phyloP scores from a whole-genome alignment of 73 alveolate genomes.

The Breviolum minutum region DNA sequence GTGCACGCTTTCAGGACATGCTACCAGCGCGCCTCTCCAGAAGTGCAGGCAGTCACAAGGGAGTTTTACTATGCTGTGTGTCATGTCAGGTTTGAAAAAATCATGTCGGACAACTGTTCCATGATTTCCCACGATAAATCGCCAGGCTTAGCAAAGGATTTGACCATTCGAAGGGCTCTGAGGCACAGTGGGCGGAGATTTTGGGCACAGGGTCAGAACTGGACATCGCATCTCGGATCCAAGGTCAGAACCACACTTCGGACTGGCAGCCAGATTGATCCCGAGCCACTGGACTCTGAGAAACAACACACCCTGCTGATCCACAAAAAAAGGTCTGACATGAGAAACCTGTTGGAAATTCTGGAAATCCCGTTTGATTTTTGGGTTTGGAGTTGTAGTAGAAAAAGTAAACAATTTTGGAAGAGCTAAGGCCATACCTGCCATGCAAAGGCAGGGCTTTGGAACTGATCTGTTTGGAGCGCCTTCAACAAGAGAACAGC shows the following conservation, averaged over 20 bases:
- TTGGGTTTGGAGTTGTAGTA: too few relatives aligned
- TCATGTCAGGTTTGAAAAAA: too few relatives aligned
- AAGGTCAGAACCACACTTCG: background rate
- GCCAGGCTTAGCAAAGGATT: slow-evolving; percentile 26
- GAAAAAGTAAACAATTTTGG: background rate
- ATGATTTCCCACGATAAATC: background rate
- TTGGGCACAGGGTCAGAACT: too few relatives aligned
- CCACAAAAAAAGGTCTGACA: too few relatives aligned
- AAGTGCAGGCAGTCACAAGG: background rate
- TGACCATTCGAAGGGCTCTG: slow-evolving; percentile 15
- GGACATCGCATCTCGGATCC: background rate
- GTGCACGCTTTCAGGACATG: background rate
- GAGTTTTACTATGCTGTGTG: background rate
- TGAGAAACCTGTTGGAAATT: too few relatives aligned
- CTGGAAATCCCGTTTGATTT: too few relatives aligned
- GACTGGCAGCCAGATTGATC: slow-evolving; percentile 18
- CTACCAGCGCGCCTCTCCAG: slow-evolving; percentile 26
- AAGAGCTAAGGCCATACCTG: background rate
- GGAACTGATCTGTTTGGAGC: too few relatives aligned
- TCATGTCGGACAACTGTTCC: too few relatives aligned
- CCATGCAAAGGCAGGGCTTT: slow-evolving; percentile 2
- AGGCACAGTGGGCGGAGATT: background rate
- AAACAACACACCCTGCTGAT: too few relatives aligned
- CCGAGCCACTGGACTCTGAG: background rate
- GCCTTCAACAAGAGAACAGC: too few relatives aligned